phyloP scores from a whole-genome alignment of 305 asterid genomes.

The Solanum chacoense region DNA sequence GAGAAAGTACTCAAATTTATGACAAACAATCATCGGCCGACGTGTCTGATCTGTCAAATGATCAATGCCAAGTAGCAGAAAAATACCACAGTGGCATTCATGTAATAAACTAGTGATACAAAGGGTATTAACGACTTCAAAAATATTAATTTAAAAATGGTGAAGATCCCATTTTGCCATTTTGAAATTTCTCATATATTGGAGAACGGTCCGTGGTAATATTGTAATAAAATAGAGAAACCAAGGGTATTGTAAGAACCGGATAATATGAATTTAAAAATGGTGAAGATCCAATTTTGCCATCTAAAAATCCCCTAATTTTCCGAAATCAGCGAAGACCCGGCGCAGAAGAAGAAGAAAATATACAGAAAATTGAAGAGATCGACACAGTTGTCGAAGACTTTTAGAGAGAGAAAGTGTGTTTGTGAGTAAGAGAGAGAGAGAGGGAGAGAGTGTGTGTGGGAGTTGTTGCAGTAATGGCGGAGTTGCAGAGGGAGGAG shows the following conservation, averaged over 20 bases:
- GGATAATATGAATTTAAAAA: slow-evolving; percentile 12
- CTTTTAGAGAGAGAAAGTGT: background rate
- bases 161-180: background rate
- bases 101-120: background rate
- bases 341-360: slow-evolving; percentile 12
- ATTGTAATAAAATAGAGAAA: slow-evolving; percentile 7
- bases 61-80: slow-evolving; percentile 19
- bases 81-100: slow-evolving; percentile 23
- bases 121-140: background rate
- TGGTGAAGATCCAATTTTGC: slow-evolving; percentile 27
- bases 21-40: slow-evolving; percentile 33
- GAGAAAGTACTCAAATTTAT: background rate
- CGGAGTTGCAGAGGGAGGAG: background rate
- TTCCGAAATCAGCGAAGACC: slow-evolving; percentile 4
- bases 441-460: background rate
- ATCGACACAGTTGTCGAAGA: slow-evolving; percentile 2
- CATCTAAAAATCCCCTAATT: slow-evolving; percentile 25
- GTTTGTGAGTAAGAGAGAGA: background rate
- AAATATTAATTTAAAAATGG: background rate
- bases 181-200: background rate
- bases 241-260: slow-evolving; percentile 14
- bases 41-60: slow-evolving; percentile 15
- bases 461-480: background rate
- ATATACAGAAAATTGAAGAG: background rate
- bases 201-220: background rate